Evolutionary conservation across 768 basidiomycete species (phyloP).

Genomic region (Plicaturopsis crispa): DNA sequence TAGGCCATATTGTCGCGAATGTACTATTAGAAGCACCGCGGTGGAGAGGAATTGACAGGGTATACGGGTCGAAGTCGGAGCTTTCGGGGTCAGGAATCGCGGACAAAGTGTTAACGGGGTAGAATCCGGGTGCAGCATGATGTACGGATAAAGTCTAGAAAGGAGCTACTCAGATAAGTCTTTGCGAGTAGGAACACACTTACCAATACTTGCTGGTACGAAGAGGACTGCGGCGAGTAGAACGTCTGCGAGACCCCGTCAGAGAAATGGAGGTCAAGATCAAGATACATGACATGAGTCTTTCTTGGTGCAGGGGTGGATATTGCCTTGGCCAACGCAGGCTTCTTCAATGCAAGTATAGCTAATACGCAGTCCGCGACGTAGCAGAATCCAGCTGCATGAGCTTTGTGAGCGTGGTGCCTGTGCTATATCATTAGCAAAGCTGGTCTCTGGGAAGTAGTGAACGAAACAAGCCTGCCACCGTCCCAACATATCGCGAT

Average conservation of each 20-base stretch:
- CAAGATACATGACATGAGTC: constrained; percentile 80
- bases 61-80: constrained; percentile 46
- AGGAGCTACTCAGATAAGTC: constrained; percentile 17
- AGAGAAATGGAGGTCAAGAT: constrained; percentile 88
- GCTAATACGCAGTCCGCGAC: constrained; percentile 85
- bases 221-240: constrained; percentile 27
- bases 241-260: constrained; percentile 85
- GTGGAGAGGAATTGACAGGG: constrained; percentile 73
- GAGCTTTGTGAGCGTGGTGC: constrained; percentile 76
- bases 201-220: constrained; percentile 40
- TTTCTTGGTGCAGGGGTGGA: constrained; percentile 19
- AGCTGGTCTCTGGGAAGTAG: not conserved
- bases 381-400: constrained; percentile 90
- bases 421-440: constrained; percentile 23
- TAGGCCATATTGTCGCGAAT: constrained; percentile 54
- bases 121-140: constrained; percentile 78
- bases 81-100: constrained; percentile 30
- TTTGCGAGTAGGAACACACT: constrained; percentile 6
- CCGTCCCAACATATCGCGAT: constrained; percentile 89
- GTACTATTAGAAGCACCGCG: constrained; percentile 63
- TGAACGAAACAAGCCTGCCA: constrained; percentile 41
- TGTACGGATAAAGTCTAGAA: constrained; percentile 76
- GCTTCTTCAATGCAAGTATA: constrained; percentile 59
- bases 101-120: constrained; percentile 54
- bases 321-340: constrained; percentile 10